These are phyloP conservation scores for Talaromyces rugulosus DNA, from an alignment of 2,329 filamentous ascomycete species.

Conservation along the genomic window DNA sequence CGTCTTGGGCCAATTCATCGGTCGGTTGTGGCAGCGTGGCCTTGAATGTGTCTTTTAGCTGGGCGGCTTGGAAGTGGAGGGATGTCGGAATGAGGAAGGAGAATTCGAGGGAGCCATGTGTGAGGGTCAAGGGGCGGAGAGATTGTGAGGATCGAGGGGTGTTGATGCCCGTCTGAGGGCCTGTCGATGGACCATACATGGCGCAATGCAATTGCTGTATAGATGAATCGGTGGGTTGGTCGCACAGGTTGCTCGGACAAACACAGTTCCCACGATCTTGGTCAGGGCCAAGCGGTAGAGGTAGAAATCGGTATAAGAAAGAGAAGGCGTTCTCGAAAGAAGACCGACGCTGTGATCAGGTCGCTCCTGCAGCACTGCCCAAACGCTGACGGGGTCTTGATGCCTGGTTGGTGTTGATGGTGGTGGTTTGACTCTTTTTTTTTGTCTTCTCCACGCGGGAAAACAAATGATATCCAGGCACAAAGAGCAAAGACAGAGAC, in stretches of 20 bases:
- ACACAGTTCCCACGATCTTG: not conserved
- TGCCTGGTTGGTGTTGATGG: not conserved
- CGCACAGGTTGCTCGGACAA: not conserved
- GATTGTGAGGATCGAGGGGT: constrained; percentile 93
- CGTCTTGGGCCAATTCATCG: constrained; percentile 95
- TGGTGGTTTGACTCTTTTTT: not conserved
- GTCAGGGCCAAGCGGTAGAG: not conserved
- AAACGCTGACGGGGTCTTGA: constrained; percentile 11
- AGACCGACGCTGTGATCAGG: not conserved
- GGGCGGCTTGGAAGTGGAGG: constrained; percentile 91
- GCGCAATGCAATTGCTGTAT: constrained; percentile 1
- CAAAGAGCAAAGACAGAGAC: not conserved
- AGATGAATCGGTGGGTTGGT: not conserved
- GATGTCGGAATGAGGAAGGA: constrained; percentile 93
- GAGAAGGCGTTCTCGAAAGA: not conserved
- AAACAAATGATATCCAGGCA: not conserved
- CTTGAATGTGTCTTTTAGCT: constrained; percentile 87
- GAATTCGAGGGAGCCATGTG: constrained; percentile 92
- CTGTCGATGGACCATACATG: constrained; percentile 81
- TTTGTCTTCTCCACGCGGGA: not conserved
- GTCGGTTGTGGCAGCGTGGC: constrained; percentile 83
- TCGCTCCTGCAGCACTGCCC: constrained; percentile 9
- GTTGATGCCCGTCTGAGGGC: constrained; percentile 91
- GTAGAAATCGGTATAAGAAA: not conserved
- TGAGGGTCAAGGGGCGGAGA: constrained; percentile 82